These are phyloP conservation scores for Mycotypha africana DNA, from an alignment of 371 early-diverging fungal genomes.

Conservation along the genomic window DNA sequence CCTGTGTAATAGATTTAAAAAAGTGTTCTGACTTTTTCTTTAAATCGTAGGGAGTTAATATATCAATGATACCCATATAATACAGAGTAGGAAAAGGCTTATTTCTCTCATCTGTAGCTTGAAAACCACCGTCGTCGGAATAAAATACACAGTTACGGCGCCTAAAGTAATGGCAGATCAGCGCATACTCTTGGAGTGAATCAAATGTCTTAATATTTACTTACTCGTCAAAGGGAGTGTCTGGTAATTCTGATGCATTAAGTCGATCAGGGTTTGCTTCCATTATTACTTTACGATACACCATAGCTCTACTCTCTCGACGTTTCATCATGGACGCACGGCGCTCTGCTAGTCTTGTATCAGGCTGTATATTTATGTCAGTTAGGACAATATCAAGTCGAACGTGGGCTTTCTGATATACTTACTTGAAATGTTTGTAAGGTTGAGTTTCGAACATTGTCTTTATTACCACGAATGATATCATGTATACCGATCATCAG, in stretches of 20 bases:
- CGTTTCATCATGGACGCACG: conserved; percentile 35
- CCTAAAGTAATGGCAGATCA: conserved; percentile 27
- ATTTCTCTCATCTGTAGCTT: conserved; percentile 73
- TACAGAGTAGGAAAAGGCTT: conserved; percentile 71
- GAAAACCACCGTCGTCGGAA: conserved; percentile 88
- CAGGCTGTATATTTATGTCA: conserved; percentile 49
- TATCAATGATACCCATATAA: conserved; percentile 96
- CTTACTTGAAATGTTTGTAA: conserved; percentile 67
- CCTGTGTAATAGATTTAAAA: conserved; percentile 77
- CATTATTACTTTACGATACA: conserved; percentile 67
- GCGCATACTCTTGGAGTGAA: too few relatives aligned
- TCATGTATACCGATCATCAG: conserved; percentile 92
- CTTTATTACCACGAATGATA: conserved; percentile 77
- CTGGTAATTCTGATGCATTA: conserved; percentile 49
- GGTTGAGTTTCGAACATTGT: conserved; percentile 83
- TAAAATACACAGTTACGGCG: conserved; percentile 80
- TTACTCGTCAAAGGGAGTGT: conserved; percentile 1
- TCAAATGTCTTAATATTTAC: too few relatives aligned
- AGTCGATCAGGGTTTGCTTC: conserved; percentile 68
- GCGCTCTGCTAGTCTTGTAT: conserved; percentile 44
- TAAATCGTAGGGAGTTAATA: conserved; percentile 92
- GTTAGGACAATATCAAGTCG: too few relatives aligned
- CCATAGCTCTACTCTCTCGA: conserved; percentile 61
- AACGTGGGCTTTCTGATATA: conserved; percentile 46
- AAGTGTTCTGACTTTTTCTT: conserved; percentile 87